A percentile compares a stretch with the other conserved stretches of the same genome.
Conservation (phyloP, 2,329 filamentous ascomycete species). For the Clonostachys chloroleuca region DNA sequence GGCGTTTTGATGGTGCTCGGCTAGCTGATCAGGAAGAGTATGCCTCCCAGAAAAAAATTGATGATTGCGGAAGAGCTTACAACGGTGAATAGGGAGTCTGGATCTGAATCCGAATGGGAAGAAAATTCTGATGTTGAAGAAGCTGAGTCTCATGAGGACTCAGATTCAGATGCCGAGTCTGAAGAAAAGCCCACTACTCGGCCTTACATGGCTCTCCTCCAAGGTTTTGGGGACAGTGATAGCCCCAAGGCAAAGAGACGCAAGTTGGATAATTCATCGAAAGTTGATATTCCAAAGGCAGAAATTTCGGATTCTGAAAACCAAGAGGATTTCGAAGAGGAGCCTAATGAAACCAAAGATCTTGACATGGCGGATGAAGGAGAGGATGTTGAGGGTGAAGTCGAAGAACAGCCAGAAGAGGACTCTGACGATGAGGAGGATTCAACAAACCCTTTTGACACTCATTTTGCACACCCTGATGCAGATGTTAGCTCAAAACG, state of each 20-base stretch:
- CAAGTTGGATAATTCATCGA: constrained; percentile 37
- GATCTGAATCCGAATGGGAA: constrained; percentile 7
- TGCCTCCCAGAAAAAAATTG: constrained; percentile 4
- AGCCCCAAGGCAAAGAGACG: constrained; percentile 49
- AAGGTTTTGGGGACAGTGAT: constrained; percentile 42
- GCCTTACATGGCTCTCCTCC: constrained; percentile 54
- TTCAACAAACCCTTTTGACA: constrained; percentile 69
- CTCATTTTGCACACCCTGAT: constrained; percentile 70
- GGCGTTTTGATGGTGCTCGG: constrained; percentile 27
- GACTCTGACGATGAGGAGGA: constrained; percentile 48
- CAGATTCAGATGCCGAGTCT: constrained; percentile 23
- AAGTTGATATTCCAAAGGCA: constrained; percentile 3
- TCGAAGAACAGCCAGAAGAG: constrained; percentile 21
- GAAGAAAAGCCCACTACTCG: constrained; percentile 35
- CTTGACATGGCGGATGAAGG: constrained; percentile 20
- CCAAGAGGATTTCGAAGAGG: constrained; percentile 28
- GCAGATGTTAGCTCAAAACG: constrained; percentile 52
- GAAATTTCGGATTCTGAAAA: constrained; percentile 7
- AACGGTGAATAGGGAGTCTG: constrained; percentile 3
- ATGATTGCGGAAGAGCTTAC: neutral
- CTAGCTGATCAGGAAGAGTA: constrained; percentile 29
- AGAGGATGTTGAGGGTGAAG: constrained; percentile 7
- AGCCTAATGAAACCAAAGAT: constrained; percentile 34
- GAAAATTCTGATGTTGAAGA: constrained; percentile 8
- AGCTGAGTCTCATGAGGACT: constrained; percentile 7